A percentile compares a stretch with the other conserved stretches of the same genome.
Conservation (phyloP, 1,139 yeast genomes). For the Kurtzmaniella quercitrusa region DNA sequence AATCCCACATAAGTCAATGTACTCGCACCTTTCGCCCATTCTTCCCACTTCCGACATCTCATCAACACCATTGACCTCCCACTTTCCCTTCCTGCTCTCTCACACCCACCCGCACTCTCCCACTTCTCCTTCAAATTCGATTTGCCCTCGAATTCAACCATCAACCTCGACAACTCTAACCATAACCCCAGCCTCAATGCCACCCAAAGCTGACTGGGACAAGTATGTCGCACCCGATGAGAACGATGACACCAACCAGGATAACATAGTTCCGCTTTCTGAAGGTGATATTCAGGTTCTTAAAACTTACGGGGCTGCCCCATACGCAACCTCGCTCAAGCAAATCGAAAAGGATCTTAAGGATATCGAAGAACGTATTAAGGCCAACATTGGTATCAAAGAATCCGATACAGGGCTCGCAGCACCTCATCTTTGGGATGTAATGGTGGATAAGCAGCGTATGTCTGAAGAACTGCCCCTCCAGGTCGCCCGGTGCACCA, state of each 20-base stretch:
- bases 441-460: constrained; percentile 91
- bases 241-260: constrained; percentile 57
- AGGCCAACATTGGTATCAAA: constrained; percentile 89
- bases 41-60: too few species aligned
- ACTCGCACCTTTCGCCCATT: too few species aligned
- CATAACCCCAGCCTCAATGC: constrained; percentile 37
- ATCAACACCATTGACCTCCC: background rate
- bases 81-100: background rate
- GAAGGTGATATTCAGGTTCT: constrained; percentile 97
- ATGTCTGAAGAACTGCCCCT: constrained; percentile 92
- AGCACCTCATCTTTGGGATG: constrained; percentile 96
- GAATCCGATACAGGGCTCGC: constrained; percentile 96
- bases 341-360: constrained; percentile 81
- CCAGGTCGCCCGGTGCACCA: constrained; percentile 98
- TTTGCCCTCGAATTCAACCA: background rate
- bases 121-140: background rate
- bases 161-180: background rate
- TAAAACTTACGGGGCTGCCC: constrained; percentile 96
- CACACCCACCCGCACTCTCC: background rate
- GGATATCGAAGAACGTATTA: constrained; percentile 77
- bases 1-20: too few species aligned
- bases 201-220: constrained; percentile 95
- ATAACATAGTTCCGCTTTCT: constrained; percentile 79
- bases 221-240: constrained; percentile 85
- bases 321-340: constrained; percentile 80